Base-by-base conservation (phyloP, 2,329 filamentous ascomycete genomes). In the Zymoseptoria tritici region DNA sequence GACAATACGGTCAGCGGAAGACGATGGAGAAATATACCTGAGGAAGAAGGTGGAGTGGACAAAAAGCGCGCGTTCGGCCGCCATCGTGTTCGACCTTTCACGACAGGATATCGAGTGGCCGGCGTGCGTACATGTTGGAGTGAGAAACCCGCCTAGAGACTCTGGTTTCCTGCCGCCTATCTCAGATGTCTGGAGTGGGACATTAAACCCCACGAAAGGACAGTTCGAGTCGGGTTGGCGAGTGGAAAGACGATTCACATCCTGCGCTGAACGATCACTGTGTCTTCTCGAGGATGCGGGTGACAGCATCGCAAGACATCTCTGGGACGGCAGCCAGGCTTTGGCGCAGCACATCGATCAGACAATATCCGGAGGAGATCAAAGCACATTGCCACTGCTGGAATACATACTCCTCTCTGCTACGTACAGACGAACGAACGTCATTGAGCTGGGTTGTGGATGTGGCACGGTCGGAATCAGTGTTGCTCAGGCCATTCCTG, bases 261-360 rank as follows among this genome's bases (percentile, higher is more conserved):
- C 81, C 7, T 66, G 74, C 4, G 70, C 73, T 42, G 72, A 74
- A 21, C 66, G 74, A 5, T 68, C 69, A 4, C 66, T 85, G 9
- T 72, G 73, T 36, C 81, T 89, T 52, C 85, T 83, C 77, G 87
- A 90, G 70, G 87, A 89, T 67, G 87, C 85, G 0, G 86, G 86
- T 3, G 86, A 90, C 68, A 88, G 85, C 70, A 89, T 90, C 67
- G 87, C 87, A 5, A 78, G 85, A 50, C 87, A 90, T 74, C 79
- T 89, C 54, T 90, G 87, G 87, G 84, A 86, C 72, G 84, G 83
- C 46, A 83, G 83, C 49, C 75, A 86, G 19, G 78, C 81, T n/a
- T 77, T 84, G 31, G 76, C 83, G 2, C 79, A 80, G 51, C 79
- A 81, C 59, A 74, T 85, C 56, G 75, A 80, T 53, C 71, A 76